phyloP scores from a whole-genome alignment of 768 basidiomycete genomes.

The Gymnopilus dilepis region DNA sequence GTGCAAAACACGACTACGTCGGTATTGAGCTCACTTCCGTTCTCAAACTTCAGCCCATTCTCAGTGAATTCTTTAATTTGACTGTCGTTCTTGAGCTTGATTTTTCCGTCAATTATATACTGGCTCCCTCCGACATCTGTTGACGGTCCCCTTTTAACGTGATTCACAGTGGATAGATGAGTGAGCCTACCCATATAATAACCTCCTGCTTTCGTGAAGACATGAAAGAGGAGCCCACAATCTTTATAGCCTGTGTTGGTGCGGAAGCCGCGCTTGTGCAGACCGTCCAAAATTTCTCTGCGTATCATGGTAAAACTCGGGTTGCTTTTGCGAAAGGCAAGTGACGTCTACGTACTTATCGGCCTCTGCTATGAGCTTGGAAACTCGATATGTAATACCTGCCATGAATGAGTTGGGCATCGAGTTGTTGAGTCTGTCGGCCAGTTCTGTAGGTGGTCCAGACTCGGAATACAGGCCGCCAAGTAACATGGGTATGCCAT shows the following conservation, averaged over 20 bases:
- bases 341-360: slow-evolving; percentile 51
- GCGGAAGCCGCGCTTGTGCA: slow-evolving; percentile 64
- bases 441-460: slow-evolving; percentile 53
- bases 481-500: slow-evolving; percentile 38
- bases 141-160: no score
- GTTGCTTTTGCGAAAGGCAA: not conserved
- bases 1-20: slow-evolving; percentile 68
- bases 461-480: slow-evolving; percentile 50
- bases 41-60: slow-evolving; percentile 50
- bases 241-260: slow-evolving; percentile 54
- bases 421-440: slow-evolving; percentile 55
- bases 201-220: slow-evolving; percentile 60
- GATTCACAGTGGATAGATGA: not conserved
- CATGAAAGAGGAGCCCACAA: slow-evolving; percentile 54
- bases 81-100: slow-evolving; percentile 70
- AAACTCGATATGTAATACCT: slow-evolving; percentile 36
- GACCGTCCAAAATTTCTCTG: slow-evolving; percentile 50
- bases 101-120: slow-evolving; percentile 68
- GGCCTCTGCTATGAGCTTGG: slow-evolving; percentile 51
- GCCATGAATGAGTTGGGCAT: slow-evolving; percentile 44
- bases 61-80: slow-evolving; percentile 51
- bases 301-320: not conserved
- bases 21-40: slow-evolving; percentile 50
- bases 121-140: slow-evolving; percentile 66
- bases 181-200: slow-evolving; percentile 63